A percentile compares a stretch with the other conserved stretches of the same genome.
Conservation (phyloP, 768 basidiomycete genomes). For the Xerocomus spinulosus region DNA sequence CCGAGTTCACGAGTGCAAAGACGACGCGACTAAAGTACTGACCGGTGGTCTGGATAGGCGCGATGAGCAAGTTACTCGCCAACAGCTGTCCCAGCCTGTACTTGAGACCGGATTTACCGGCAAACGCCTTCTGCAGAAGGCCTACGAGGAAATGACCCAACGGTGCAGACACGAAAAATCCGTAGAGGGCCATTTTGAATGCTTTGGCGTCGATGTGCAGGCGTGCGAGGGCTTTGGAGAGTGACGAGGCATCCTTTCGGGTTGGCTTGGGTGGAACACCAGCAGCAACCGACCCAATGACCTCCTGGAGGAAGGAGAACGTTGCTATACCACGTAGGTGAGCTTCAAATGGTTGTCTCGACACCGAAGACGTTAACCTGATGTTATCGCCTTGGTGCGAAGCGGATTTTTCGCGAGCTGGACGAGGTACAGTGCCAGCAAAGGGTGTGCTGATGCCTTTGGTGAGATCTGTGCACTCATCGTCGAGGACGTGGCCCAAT, state of each 20-base stretch:
- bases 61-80: constrained; percentile 69
- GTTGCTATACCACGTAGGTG: constrained; percentile 31
- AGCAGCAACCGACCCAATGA: constrained; percentile 70
- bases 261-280: constrained; percentile 49
- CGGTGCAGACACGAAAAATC: constrained; percentile 80
- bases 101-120: constrained; percentile 59
- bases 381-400: constrained; percentile 76
- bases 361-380: constrained; percentile 40
- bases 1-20: too few relatives aligned
- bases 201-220: constrained; percentile 66
- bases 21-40: constrained; percentile 24
- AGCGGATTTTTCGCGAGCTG: constrained; percentile 67
- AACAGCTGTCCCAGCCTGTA: constrained; percentile 70
- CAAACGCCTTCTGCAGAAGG: constrained; percentile 68
- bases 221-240: constrained; percentile 49
- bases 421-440: constrained; percentile 66
- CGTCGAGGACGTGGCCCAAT: not conserved
- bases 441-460: constrained; percentile 33
- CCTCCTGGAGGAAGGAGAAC: constrained; percentile 72
- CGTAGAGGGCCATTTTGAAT: constrained; percentile 80
- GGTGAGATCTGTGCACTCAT: constrained; percentile 37
- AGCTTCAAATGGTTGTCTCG: not conserved
- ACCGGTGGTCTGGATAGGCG: constrained; percentile 73
- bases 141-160: constrained; percentile 72
- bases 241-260: constrained; percentile 49